phyloP scores from a whole-genome alignment of 108 stramenopile genomes.

The Cyclotella cryptica region DNA sequence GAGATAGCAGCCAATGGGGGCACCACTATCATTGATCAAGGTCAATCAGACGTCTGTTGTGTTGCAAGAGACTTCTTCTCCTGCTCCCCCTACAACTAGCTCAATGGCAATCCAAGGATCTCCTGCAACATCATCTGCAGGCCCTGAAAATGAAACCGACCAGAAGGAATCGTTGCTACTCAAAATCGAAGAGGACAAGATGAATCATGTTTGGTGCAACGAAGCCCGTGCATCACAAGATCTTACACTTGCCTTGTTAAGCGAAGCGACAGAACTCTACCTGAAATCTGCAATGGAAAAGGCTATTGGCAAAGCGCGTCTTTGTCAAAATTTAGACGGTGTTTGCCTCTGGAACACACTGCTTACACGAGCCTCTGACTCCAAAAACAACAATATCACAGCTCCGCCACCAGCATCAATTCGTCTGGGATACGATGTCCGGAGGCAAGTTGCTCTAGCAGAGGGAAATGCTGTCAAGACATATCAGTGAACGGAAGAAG shows the following conservation, averaged over 20 bases:
- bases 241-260: conserved; percentile 68
- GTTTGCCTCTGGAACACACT: conserved; percentile 85
- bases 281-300: conserved; percentile 71
- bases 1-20: conserved; percentile 31
- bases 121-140: conserved; percentile 3
- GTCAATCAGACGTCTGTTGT: too few species aligned
- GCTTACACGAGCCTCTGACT: conserved; percentile 25
- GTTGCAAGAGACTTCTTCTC: too few species aligned
- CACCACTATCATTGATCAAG: neutral
- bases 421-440: conserved; percentile 82
- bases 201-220: conserved; percentile 66
- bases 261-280: conserved; percentile 77
- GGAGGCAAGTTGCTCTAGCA: conserved; percentile 74
- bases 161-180: neutral
- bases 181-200: conserved; percentile 33
- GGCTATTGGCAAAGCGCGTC: conserved; percentile 72
- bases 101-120: neutral
- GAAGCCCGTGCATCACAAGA: conserved; percentile 81
- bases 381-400: conserved; percentile 23
- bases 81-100: too few species aligned
- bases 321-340: conserved; percentile 83
- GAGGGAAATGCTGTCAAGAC: conserved; percentile 85
- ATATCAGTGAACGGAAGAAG: conserved; percentile 85
- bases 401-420: conserved; percentile 61
- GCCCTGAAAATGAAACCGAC: neutral